A percentile compares a stretch with the other conserved stretches of the same genome.
Conservation (phyloP, 192 early-diverging fungal genomes). For the Coemansia javaensis region DNA sequence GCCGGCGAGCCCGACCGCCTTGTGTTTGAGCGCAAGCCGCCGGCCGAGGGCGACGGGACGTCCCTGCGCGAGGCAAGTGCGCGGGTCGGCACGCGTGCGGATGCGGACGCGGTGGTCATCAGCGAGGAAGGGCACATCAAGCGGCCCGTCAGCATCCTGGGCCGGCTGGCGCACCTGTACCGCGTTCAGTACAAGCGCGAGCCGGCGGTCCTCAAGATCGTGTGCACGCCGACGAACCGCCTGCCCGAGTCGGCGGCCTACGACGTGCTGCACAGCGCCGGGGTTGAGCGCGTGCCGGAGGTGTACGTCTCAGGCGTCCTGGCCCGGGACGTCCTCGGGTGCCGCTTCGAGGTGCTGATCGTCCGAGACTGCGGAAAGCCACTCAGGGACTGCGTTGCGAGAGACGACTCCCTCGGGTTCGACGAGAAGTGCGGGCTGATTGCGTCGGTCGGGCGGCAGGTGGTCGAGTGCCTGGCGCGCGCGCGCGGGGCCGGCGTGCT, state of each 20-base stretch:
- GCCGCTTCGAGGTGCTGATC: no score
- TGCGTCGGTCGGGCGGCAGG: no score
- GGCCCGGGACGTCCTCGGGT: background rate
- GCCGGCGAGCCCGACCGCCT: background rate
- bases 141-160: no score
- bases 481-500: constrained; percentile 8
- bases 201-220: background rate
- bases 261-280: background rate
- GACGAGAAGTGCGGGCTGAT: no score
- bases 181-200: background rate
- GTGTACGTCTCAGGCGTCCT: constrained; percentile 1
- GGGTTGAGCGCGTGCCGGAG: background rate
- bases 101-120: no score
- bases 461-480: background rate
- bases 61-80: no score
- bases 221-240: background rate
- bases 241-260: constrained; percentile 7
- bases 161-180: background rate
- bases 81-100: no score
- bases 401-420: no score
- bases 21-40: background rate
- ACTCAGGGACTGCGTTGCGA: no score
- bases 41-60: no score
- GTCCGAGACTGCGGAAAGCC: no score
- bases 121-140: no score